Percentiles rank a stretch among this genome's conserved stretches.
These are phyloP conservation scores for Fomitopsis schrenkii DNA, from an alignment of 1,284 basidiomycete species.

Conservation along the genomic window DNA sequence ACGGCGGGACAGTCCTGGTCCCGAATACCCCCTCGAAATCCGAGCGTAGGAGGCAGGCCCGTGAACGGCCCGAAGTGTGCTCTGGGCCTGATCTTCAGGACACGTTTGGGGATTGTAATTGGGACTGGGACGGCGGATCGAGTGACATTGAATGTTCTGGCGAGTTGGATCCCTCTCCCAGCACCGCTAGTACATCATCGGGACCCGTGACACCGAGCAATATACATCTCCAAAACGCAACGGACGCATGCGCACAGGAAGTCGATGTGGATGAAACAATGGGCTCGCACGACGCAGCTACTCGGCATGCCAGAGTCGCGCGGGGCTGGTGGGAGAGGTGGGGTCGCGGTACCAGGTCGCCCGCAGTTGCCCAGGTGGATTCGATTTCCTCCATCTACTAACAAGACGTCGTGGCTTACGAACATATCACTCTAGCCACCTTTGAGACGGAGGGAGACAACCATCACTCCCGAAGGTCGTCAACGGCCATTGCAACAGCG, in stretches of 20 bases:
- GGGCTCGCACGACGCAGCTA: constrained; percentile 14
- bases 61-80: constrained; percentile 9
- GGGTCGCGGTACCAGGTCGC: constrained; percentile 27
- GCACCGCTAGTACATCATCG: constrained; percentile 26
- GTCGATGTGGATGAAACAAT: constrained; percentile 18
- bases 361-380: constrained; percentile 20
- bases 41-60: constrained; percentile 11
- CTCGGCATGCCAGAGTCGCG: constrained; percentile 42
- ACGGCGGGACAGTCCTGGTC: constrained; percentile 31
- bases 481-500: constrained; percentile 21
- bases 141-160: constrained; percentile 43
- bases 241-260: constrained; percentile 10
- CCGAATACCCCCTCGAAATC: constrained; percentile 28
- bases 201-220: constrained; percentile 27
- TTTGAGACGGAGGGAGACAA: constrained; percentile 42
- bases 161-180: constrained; percentile 29
- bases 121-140: constrained; percentile 36
- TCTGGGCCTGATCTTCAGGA: constrained; percentile 44
- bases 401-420: constrained; percentile 1
- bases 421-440: constrained; percentile 22
- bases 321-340: constrained; percentile 61
- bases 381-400: constrained; percentile 10
- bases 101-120: constrained; percentile 30
- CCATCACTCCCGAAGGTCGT: constrained; percentile 40
- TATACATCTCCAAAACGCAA: constrained; percentile 15